Conservation (phyloP, 192 early-diverging fungal species). For the Umbelopsis sp. region DNA sequence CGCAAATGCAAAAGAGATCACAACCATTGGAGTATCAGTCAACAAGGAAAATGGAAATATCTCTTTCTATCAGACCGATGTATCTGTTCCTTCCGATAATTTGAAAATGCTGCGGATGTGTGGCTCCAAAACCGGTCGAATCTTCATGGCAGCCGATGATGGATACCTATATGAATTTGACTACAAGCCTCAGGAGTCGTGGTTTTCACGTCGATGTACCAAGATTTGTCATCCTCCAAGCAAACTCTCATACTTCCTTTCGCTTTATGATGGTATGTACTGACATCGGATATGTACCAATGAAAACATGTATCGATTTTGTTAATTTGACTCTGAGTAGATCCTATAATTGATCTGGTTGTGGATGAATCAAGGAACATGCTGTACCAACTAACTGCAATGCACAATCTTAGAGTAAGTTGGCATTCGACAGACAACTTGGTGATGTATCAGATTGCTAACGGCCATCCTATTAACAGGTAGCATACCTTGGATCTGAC, state of each 20-base stretch:
- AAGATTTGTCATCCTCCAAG: conserved; percentile 11
- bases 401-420: conserved; percentile 66
- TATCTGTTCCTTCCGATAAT: conserved; percentile 78
- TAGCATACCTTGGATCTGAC: conserved; percentile 62
- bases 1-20: conserved; percentile 83
- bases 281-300: not conserved
- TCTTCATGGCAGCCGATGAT: conserved; percentile 90
- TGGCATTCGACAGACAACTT: not conserved
- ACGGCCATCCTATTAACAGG: not conserved
- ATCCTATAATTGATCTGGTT: conserved; percentile 64
- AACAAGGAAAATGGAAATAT: conserved; percentile 41
- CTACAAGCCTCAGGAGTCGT: conserved; percentile 86
- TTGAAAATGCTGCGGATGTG: conserved; percentile 78
- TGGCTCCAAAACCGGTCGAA: conserved; percentile 77
- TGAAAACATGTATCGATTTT: not conserved
- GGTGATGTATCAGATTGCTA: not conserved
- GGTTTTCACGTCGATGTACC: conserved; percentile 77
- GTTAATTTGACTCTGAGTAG: conserved; percentile 13
- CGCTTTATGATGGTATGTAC: not conserved
- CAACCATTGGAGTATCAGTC: conserved; percentile 73
- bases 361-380: conserved; percentile 67
- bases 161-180: conserved; percentile 86
- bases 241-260: conserved; percentile 7
- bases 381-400: conserved; percentile 72
- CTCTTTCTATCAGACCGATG: conserved; percentile 77